These are phyloP conservation scores for Dryadomyces sulphureus DNA, from an alignment of 2,329 filamentous ascomycete species.

Conservation along the genomic window DNA sequence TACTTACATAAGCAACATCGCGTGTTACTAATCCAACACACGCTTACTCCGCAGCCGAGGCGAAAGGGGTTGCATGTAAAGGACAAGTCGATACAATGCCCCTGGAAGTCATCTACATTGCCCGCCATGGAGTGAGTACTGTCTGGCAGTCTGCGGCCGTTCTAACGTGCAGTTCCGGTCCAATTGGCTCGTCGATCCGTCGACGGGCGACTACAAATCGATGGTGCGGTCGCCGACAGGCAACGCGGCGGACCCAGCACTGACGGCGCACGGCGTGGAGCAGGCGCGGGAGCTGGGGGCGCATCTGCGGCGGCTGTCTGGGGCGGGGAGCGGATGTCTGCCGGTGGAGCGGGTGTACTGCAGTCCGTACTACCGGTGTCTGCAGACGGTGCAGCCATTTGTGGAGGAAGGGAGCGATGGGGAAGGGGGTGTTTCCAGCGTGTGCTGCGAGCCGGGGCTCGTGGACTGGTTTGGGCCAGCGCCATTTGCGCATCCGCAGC, in stretches of 20 bases:
- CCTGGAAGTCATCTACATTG: slow-evolving; percentile 58
- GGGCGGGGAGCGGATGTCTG: slow-evolving; percentile 33
- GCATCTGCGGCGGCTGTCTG: slow-evolving; percentile 31
- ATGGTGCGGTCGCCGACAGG: slow-evolving; percentile 69
- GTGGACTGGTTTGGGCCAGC: slow-evolving; percentile 89
- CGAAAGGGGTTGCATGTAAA: too few species aligned
- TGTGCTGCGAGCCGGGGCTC: slow-evolving; percentile 42
- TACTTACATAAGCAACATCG: too few species aligned
- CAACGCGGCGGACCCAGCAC: slow-evolving; percentile 72
- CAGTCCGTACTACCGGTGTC: slow-evolving; percentile 74
- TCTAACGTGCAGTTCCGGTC: slow-evolving; percentile 56
- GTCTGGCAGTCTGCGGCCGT: too few species aligned
- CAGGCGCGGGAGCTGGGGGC: slow-evolving; percentile 67
- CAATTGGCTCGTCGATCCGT: slow-evolving; percentile 73
- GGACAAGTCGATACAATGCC: too few species aligned
- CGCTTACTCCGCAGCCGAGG: too few species aligned
- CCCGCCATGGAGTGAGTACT: slow-evolving; percentile 54
- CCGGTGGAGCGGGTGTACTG: slow-evolving; percentile 67
- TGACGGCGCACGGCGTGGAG: slow-evolving; percentile 73
- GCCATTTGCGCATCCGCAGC: slow-evolving; percentile 70
- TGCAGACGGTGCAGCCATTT: slow-evolving; percentile 68
- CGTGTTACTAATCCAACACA: too few species aligned
- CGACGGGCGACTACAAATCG: slow-evolving; percentile 63
- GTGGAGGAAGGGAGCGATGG: slow-evolving; percentile 17
- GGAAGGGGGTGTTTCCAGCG: slow-evolving; percentile 15